Conservation (phyloP, 2,329 filamentous ascomycete species). For the Fusarium brevicatenulatum region DNA sequence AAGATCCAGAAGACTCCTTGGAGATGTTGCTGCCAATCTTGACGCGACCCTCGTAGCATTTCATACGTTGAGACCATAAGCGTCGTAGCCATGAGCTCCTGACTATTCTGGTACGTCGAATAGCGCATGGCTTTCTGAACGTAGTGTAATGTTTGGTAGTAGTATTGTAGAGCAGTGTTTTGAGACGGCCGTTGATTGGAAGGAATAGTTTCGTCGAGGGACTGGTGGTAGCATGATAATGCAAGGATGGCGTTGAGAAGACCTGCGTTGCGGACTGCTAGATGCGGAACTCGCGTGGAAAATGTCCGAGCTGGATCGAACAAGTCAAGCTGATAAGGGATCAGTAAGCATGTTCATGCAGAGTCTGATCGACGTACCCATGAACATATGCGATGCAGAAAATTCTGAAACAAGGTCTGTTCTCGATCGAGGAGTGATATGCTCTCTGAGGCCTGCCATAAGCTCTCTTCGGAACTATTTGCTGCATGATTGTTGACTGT, state of each 20-base stretch:
- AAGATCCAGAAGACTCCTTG: constrained; percentile 75
- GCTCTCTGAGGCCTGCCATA: constrained; percentile 38
- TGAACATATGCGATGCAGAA: constrained; percentile 40
- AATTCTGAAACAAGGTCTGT: constrained; percentile 39
- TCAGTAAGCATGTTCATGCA: not conserved
- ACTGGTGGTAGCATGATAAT: constrained; percentile 52
- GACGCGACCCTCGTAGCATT: constrained; percentile 66
- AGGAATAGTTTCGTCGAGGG: constrained; percentile 6
- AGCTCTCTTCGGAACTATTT: constrained; percentile 10
- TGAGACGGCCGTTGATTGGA: constrained; percentile 6
- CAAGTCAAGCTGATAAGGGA: constrained; percentile 25
- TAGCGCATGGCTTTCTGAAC: constrained; percentile 68
- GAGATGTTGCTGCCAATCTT: constrained; percentile 69
- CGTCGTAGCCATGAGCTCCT: constrained; percentile 67
- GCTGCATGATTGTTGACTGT: not conserved
- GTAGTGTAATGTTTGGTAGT: constrained; percentile 71
- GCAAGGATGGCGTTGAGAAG: constrained; percentile 68
- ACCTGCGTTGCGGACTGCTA: constrained; percentile 57
- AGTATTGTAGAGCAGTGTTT: constrained; percentile 57
- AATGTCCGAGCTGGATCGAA: constrained; percentile 39
- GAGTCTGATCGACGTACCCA: constrained; percentile 22
- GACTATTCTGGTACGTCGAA: constrained; percentile 65
- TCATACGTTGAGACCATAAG: constrained; percentile 72
- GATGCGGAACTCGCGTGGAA: constrained; percentile 34
- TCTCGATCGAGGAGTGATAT: constrained; percentile 37